These are phyloP conservation scores for Purshia tridentata DNA, from an alignment of 306 rosid genomes.

Conservation along the genomic window DNA sequence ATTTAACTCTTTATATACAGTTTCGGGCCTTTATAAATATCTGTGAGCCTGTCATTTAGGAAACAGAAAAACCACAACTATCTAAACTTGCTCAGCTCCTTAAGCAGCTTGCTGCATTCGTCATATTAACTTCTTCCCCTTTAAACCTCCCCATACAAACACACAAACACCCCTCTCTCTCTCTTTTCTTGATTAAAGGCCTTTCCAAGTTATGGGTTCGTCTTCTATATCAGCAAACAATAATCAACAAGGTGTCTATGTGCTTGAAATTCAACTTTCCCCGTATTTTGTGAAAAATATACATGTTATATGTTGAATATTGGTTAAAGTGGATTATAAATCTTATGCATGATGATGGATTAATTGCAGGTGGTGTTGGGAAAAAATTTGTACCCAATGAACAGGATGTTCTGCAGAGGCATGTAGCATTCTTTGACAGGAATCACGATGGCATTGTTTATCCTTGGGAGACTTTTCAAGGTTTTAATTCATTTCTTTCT, in stretches of 20 bases:
- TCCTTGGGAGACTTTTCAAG: constrained; percentile 84
- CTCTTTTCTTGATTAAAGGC: background rate
- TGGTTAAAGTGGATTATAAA: no score
- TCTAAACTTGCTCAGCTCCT: background rate
- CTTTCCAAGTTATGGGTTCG: constrained; percentile 18
- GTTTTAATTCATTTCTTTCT: constrained; percentile 18
- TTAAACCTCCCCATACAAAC: background rate
- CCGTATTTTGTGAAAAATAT: no score
- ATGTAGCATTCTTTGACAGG: constrained; percentile 71
- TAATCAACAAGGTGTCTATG: constrained; percentile 2
- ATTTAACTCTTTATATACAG: background rate
- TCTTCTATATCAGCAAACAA: background rate
- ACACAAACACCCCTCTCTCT: no score
- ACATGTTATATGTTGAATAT: no score
- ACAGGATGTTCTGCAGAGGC: constrained; percentile 61
- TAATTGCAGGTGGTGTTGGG: constrained; percentile 16
- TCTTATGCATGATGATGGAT: no score
- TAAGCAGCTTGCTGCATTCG: background rate
- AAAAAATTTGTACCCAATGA: constrained; percentile 25
- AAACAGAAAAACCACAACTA: background rate
- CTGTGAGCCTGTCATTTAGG: background rate
- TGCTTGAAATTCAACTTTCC: no score
- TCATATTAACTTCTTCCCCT: background rate
- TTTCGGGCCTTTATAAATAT: background rate
- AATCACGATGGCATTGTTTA: constrained; percentile 68